Evolutionary conservation across 2,329 filamentous ascomycete genomes (phyloP).

Genomic region (Diaporthe nobilis): DNA sequence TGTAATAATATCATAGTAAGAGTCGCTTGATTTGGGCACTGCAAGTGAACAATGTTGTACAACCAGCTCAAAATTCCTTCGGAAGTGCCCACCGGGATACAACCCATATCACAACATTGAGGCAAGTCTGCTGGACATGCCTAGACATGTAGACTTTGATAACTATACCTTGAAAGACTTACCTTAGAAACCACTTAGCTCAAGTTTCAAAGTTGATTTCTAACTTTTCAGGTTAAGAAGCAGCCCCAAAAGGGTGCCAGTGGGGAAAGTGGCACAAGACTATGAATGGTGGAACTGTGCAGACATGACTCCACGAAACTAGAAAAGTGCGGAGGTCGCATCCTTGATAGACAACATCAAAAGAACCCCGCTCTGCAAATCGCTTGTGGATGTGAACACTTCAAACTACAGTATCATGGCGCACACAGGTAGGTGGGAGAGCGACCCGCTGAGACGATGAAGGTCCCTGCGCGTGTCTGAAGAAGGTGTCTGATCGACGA

Average conservation of each 20-base stretch:
- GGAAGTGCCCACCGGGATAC: accelerated
- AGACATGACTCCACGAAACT: not conserved
- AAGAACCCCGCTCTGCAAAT: conserved; percentile 6
- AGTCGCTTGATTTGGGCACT: not conserved
- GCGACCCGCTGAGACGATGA: not conserved
- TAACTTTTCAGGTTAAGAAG: not conserved
- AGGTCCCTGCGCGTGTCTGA: not conserved
- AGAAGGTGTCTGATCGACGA: not conserved
- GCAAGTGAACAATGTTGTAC: not conserved
- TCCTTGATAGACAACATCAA: not conserved
- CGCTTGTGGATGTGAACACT: not conserved
- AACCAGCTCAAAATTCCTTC: not conserved
- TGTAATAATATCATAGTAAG: not conserved
- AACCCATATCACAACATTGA: not conserved
- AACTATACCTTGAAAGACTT: not conserved
- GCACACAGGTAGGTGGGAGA: not conserved
- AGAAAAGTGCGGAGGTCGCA: conserved; percentile 8
- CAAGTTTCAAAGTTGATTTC: not conserved
- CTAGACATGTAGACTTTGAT: too few species aligned
- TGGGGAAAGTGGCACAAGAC: conserved; percentile 25
- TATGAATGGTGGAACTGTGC: not conserved
- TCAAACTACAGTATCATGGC: not conserved
- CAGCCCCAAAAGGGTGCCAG: not conserved
- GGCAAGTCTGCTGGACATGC: too few species aligned
- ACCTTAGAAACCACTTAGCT: not conserved